A percentile compares a stretch with the other conserved stretches of the same genome.
Evolutionary conservation across 129 eudicot species (phyloP).

Genomic region (Flaveria linearis): DNA sequence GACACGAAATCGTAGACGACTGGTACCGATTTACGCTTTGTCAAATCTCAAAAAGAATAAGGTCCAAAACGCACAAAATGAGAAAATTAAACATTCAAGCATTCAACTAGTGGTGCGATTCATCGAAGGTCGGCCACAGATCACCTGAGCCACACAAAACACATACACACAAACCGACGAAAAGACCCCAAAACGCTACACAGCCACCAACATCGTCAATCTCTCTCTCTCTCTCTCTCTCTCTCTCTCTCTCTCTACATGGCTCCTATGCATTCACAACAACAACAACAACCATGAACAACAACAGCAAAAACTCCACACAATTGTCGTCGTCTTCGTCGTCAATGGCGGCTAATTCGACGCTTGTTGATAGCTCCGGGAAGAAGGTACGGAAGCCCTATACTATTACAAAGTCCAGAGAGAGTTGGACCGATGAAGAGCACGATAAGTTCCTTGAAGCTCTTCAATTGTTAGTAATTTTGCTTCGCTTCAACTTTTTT

Average conservation of each 20-base stretch:
- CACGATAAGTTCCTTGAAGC: slow-evolving; percentile 99
- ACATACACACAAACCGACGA: slow-evolving; percentile 19
- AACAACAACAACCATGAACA: slow-evolving; percentile 17
- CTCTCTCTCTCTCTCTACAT: slow-evolving; percentile 3
- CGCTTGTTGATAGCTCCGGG: slow-evolving; percentile 39
- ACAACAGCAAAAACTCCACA: slow-evolving; percentile 28
- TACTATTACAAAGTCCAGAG: slow-evolving; percentile 95
- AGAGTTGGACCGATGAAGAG: slow-evolving; percentile 96
- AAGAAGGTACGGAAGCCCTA: slow-evolving; percentile 93
- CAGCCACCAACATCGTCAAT: slow-evolving; percentile 17
- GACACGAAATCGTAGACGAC: background rate
- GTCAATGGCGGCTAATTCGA: slow-evolving; percentile 36
- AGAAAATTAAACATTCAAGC: slow-evolving; percentile 3
- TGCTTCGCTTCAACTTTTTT: background rate
- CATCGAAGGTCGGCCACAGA: slow-evolving; percentile 37
- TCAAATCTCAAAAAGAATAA: slow-evolving; percentile 7
- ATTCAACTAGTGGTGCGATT: slow-evolving; percentile 41
- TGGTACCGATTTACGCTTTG: background rate
- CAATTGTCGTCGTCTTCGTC: slow-evolving; percentile 35
- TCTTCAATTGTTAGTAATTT: slow-evolving; percentile 68
- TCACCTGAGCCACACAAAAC: slow-evolving; percentile 40
- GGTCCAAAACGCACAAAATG: slow-evolving; percentile 13
- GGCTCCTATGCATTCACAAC: slow-evolving; percentile 16
- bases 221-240: slow-evolving; percentile 4
- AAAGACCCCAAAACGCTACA: slow-evolving; percentile 31